Evolutionary conservation across 805 yeast species (phyloP).

Genomic region (Yamadazyma ubonensis): DNA sequence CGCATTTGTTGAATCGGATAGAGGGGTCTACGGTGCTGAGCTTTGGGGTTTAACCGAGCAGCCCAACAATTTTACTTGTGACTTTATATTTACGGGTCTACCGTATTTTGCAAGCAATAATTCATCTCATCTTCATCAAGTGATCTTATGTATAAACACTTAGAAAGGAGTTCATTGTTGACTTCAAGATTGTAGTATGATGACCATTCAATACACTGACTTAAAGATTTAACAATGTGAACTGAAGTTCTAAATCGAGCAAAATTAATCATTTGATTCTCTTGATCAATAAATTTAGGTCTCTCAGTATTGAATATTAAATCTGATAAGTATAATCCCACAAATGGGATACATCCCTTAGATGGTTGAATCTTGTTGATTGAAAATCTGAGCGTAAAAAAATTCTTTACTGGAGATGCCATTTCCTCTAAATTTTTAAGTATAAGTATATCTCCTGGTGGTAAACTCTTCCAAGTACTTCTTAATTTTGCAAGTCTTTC

Average conservation of each 20-base stretch:
- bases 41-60: too few relatives aligned
- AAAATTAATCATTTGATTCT: constrained; percentile 61
- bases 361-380: constrained; percentile 59
- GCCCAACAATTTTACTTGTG: not conserved
- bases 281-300: constrained; percentile 42
- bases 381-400: constrained; percentile 61
- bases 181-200: constrained; percentile 56
- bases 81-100: constrained; percentile 2
- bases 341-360: constrained; percentile 84
- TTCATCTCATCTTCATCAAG: constrained; percentile 72
- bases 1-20: constrained; percentile 1
- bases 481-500: constrained; percentile 56
- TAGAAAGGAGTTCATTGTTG: constrained; percentile 68
- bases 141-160: constrained; percentile 78
- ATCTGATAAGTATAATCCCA: constrained; percentile 83
- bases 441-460: constrained; percentile 67
- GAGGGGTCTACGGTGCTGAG: constrained; percentile 1
- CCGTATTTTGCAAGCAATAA: constrained; percentile 15
- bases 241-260: constrained; percentile 76
- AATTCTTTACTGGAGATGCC: constrained; percentile 74
- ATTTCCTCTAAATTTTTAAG: constrained; percentile 68
- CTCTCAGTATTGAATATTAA: constrained; percentile 70
- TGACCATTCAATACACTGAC: constrained; percentile 86
- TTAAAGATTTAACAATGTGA: constrained; percentile 69
- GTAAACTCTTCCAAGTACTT: constrained; percentile 72